Conservation (phyloP, 1,139 yeast species). For the Suhomyces chickasaworum region DNA sequence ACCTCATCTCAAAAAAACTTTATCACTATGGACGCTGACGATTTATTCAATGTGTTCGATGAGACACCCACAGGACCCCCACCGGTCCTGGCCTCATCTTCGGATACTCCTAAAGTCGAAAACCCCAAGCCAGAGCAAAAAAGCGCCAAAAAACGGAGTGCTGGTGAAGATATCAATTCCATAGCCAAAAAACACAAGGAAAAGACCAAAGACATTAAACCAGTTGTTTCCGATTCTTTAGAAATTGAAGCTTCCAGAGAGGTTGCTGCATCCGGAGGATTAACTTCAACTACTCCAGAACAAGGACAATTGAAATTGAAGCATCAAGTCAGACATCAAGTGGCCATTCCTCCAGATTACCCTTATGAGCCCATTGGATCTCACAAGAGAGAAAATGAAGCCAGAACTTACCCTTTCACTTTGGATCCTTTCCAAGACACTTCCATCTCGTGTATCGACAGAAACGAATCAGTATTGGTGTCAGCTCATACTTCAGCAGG, state of each 20-base stretch:
- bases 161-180: constrained; percentile 15
- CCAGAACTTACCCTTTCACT: constrained; percentile 86
- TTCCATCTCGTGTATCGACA: constrained; percentile 89
- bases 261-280: constrained; percentile 77
- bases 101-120: constrained; percentile 11
- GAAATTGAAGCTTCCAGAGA: constrained; percentile 92
- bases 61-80: constrained; percentile 53
- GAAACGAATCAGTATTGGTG: constrained; percentile 93
- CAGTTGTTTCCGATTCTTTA: constrained; percentile 84
- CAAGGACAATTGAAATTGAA: constrained; percentile 66
- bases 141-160: constrained; percentile 17
- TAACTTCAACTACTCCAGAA: constrained; percentile 40
- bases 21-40: constrained; percentile 44
- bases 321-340: constrained; percentile 97
- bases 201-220: constrained; percentile 39
- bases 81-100: constrained; percentile 20
- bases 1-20: constrained; percentile 11
- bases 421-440: constrained; percentile 97
- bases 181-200: constrained; percentile 12
- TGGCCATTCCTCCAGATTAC: constrained; percentile 90
- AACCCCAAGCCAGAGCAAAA: constrained; percentile 3
- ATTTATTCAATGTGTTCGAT: constrained; percentile 68
- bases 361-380: constrained; percentile 86
- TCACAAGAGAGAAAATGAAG: constrained; percentile 72
- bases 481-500: constrained; percentile 99